Evolutionary conservation across 108 stramenopile genomes (phyloP).

Genomic region (Cylindrotheca closterium): DNA sequence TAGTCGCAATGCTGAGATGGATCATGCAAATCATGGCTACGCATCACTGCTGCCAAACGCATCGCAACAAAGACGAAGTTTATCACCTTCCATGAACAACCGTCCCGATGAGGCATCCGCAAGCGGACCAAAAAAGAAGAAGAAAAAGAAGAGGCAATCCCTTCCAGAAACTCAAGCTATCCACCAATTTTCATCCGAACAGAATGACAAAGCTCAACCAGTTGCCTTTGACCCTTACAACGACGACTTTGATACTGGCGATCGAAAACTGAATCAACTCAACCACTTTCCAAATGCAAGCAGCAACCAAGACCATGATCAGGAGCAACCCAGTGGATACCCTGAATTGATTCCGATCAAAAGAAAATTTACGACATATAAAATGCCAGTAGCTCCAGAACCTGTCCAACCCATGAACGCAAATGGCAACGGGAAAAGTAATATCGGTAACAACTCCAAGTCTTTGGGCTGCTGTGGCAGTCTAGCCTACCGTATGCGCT

Average conservation of each 20-base stretch:
- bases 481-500: conserved; percentile 2
- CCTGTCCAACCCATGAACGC: not conserved
- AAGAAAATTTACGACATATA: no score
- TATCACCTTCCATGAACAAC: not conserved
- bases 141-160: no score
- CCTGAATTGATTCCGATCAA: no score
- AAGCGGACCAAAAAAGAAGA: not conserved
- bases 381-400: no score
- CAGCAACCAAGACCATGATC: not conserved
- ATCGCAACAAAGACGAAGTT: no score
- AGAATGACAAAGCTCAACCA: not conserved
- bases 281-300: not conserved
- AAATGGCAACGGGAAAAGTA: not conserved
- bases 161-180: not conserved
- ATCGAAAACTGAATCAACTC: not conserved
- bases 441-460: not conserved
- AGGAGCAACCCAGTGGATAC: not conserved
- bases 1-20: not conserved
- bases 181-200: not conserved
- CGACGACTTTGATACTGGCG: not conserved
- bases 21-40: not conserved
- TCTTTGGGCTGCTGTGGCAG: not conserved
- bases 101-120: not conserved
- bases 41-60: no score
- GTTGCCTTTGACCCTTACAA: not conserved